Evolutionary conservation across 139 green algal species (phyloP).

Genomic region (Chlorella sp.): DNA sequence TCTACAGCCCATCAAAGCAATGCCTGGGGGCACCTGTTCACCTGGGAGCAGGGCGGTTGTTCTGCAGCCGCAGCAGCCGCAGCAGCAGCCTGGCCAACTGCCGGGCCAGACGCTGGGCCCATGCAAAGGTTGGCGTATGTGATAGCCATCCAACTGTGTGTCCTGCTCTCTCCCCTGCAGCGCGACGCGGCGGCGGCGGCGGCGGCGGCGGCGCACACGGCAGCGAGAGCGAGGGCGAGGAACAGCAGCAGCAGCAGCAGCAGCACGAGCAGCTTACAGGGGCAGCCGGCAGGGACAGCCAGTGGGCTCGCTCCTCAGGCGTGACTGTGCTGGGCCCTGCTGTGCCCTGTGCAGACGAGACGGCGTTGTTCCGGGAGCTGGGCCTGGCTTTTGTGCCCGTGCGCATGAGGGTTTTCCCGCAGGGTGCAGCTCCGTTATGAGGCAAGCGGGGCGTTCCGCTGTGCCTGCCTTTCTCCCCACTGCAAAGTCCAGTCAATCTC

Average conservation of each 20-base stretch:
- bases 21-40: background rate
- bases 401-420: conserved; percentile 25
- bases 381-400: conserved; percentile 22
- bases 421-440: background rate
- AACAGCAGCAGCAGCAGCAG: background rate
- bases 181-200: background rate
- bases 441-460: too few relatives aligned
- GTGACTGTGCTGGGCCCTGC: background rate
- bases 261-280: background rate
- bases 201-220: background rate
- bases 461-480: too few relatives aligned
- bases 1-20: background rate
- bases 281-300: background rate
- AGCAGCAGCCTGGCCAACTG: background rate
- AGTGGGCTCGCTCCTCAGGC: too few relatives aligned
- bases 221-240: conserved; percentile 15
- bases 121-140: background rate
- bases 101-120: background rate
- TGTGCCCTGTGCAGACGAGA: conserved; percentile 19
- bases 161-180: background rate
- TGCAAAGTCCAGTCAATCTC: background rate
- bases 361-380: conserved; percentile 16
- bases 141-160: too few relatives aligned
- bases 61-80: background rate
- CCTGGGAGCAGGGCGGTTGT: background rate